These are phyloP conservation scores for Fomitiporia mediterranea DNA, from an alignment of 1,284 basidiomycete species.

Conservation along the genomic window DNA sequence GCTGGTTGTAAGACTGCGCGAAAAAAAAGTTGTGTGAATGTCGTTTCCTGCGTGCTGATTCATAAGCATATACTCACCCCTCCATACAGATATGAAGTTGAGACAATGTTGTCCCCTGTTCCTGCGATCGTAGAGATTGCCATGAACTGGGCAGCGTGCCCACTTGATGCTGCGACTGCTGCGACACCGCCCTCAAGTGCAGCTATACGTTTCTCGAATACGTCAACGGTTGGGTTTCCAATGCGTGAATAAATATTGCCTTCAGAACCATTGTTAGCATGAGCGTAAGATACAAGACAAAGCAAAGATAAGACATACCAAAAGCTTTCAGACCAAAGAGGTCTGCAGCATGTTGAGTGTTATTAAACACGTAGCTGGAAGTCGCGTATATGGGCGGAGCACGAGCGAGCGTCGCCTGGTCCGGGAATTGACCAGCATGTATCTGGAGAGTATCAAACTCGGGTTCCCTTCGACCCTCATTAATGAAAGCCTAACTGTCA, in stretches of 20 bases:
- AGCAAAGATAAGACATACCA: neutral
- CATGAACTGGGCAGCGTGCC: constrained; percentile 81
- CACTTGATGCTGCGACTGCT: constrained; percentile 75
- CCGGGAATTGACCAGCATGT: constrained; percentile 75
- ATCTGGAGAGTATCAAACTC: constrained; percentile 83
- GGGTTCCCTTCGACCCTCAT: constrained; percentile 40
- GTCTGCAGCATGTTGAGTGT: constrained; percentile 83
- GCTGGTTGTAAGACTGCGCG: constrained; percentile 77
- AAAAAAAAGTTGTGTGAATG: neutral
- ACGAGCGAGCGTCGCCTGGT: constrained; percentile 70
- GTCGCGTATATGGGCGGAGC: constrained; percentile 82
- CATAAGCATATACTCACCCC: constrained; percentile 43
- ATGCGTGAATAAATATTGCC: constrained; percentile 80
- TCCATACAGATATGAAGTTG: constrained; percentile 66
- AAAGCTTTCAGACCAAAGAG: constrained; percentile 65
- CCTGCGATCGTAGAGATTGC: constrained; percentile 63
- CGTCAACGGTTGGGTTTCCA: constrained; percentile 82
- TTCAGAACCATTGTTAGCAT: constrained; percentile 39
- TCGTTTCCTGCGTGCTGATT: neutral
- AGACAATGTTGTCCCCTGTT: constrained; percentile 79
- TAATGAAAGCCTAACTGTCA: neutral
- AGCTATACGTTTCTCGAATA: constrained; percentile 83
- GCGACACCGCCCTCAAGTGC: constrained; percentile 80
- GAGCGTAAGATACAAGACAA: neutral
- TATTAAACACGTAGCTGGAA: constrained; percentile 77